phyloP scores from a whole-genome alignment of 495 filamentous ascomycete genomes.

The Trichoderma orchidacearum region DNA sequence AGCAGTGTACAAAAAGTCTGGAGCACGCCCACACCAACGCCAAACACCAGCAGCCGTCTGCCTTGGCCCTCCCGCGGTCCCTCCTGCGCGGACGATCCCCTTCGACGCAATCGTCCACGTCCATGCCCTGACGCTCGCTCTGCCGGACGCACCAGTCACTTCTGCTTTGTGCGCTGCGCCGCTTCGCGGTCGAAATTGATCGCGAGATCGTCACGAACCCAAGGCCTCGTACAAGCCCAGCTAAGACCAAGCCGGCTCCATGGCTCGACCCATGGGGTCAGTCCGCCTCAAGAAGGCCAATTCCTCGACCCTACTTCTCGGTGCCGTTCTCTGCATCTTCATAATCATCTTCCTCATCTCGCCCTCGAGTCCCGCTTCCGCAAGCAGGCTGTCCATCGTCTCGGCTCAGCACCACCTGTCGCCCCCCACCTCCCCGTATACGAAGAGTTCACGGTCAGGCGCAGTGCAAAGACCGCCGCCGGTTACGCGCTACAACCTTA shows the following conservation, averaged over 20 bases:
- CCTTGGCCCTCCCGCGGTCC: background rate
- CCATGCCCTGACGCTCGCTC: background rate
- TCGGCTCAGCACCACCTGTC: slow-evolving; percentile 61
- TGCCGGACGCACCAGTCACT: background rate
- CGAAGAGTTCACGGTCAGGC: slow-evolving; percentile 46
- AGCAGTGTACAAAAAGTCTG: too few species aligned
- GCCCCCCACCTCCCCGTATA: slow-evolving; percentile 72
- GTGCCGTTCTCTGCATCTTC: slow-evolving; percentile 34
- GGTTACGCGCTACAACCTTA: slow-evolving; percentile 89
- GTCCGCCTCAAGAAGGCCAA: slow-evolving; percentile 42
- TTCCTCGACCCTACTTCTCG: slow-evolving; percentile 34
- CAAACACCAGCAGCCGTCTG: too few species aligned
- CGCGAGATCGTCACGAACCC: background rate
- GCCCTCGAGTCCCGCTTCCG: slow-evolving; percentile 26
- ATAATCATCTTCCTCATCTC: slow-evolving; percentile 38
- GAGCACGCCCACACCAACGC: too few species aligned
- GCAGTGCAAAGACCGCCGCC: slow-evolving; percentile 56
- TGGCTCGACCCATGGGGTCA: slow-evolving; percentile 41
- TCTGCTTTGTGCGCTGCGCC: background rate
- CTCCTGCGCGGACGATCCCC: background rate
- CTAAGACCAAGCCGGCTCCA: slow-evolving; percentile 8
- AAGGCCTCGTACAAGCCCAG: slow-evolving; percentile 2
- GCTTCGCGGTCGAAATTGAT: background rate
- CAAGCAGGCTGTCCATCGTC: slow-evolving; percentile 30
- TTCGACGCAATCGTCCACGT: background rate